phyloP scores from a whole-genome alignment of 2,329 filamentous ascomycete genomes.

The Neonectria coccinea region DNA sequence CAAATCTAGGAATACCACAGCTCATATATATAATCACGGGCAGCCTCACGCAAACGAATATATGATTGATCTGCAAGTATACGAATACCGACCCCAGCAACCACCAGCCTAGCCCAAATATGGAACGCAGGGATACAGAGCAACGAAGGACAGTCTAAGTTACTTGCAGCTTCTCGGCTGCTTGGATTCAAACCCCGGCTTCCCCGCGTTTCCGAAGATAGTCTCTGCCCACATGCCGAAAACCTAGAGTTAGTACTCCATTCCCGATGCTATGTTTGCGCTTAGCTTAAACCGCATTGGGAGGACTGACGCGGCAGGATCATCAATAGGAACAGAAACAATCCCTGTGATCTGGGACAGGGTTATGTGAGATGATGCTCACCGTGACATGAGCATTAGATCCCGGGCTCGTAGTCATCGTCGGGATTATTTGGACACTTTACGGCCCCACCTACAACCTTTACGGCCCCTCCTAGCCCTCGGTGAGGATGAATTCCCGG shows the following conservation, averaged over 20 bases:
- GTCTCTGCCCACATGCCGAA: not conserved
- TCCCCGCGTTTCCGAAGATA: conserved; percentile 3
- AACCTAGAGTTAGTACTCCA: not conserved
- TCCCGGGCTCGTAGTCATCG: too few relatives aligned
- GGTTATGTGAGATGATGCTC: too few relatives aligned
- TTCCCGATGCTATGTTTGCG: too few relatives aligned
- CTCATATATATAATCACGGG: conserved; percentile 2
- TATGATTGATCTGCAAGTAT: not conserved
- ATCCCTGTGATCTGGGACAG: too few relatives aligned
- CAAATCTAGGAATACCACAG: not conserved
- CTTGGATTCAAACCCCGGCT: not conserved
- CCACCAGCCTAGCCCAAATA: not conserved
- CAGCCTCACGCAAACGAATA: not conserved
- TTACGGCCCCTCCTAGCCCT: not conserved
- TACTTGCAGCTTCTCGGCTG: not conserved
- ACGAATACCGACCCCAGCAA: not conserved
- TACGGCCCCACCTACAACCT: not conserved
- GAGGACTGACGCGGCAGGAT: too few relatives aligned
- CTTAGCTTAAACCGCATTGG: too few relatives aligned
- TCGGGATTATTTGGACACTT: not conserved
- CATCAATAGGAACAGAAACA: too few relatives aligned
- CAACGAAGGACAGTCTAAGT: not conserved
- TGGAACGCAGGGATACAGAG: not conserved
- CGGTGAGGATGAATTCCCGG: not conserved
- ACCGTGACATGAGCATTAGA: too few relatives aligned